Conservation (phyloP, 495 filamentous ascomycete species). For the Viridothelium virens region DNA sequence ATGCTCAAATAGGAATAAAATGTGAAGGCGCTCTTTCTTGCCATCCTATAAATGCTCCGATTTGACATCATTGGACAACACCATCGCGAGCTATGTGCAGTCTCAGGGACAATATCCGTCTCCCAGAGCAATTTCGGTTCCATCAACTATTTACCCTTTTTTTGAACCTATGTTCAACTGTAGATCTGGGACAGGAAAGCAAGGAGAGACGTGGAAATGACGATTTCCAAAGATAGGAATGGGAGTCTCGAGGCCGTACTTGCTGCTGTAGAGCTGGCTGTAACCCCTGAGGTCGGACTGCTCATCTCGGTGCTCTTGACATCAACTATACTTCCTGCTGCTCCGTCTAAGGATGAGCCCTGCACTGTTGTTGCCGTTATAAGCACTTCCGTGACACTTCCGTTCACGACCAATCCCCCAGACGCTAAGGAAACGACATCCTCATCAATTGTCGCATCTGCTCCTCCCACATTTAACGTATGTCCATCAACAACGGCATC, state of each 20-base stretch:
- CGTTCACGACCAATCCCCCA: constrained; percentile 2
- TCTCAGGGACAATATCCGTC: too few species aligned
- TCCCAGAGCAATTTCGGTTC: too few species aligned
- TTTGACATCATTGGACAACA: too few species aligned
- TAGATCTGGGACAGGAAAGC: too few species aligned
- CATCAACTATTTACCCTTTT: too few species aligned
- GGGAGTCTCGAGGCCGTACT: neutral
- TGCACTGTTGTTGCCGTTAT: neutral
- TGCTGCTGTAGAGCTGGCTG: neutral
- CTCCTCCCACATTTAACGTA: neutral
- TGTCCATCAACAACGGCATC: neutral
- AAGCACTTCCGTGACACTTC: neutral
- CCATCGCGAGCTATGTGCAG: too few species aligned
- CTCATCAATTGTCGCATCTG: neutral
- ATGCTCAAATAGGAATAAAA: too few species aligned
- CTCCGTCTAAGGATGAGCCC: neutral
- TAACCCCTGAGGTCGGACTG: neutral
- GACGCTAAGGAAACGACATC: neutral
- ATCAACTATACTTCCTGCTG: neutral
- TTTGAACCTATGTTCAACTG: too few species aligned
- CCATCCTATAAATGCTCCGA: too few species aligned
- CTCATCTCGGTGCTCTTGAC: neutral
- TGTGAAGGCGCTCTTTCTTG: too few species aligned
- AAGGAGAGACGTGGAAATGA: too few species aligned
- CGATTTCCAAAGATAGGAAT: neutral